phyloP scores from a whole-genome alignment of 805 yeast genomes.

The Barnettozyma sucrosica region DNA sequence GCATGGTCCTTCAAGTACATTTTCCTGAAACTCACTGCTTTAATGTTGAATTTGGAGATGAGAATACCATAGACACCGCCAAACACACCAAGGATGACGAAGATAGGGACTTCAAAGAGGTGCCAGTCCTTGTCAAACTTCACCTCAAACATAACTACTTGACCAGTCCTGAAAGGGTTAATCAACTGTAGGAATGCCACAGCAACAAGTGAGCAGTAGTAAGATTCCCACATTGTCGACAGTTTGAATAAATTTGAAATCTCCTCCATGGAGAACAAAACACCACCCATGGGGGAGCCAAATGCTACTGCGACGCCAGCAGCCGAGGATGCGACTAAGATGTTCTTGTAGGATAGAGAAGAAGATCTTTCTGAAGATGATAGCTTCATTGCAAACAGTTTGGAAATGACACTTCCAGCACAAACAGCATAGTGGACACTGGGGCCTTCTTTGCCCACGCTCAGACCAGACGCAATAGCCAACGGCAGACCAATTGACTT shows the following conservation, averaged over 20 bases:
- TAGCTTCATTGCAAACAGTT: slow-evolving; percentile 19
- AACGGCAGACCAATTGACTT: slow-evolving; percentile 81
- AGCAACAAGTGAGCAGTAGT: slow-evolving; percentile 85
- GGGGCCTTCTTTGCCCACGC: slow-evolving; percentile 98
- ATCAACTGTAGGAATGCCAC: slow-evolving; percentile 72
- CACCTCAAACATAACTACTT: slow-evolving; percentile 90
- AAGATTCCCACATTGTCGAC: slow-evolving; percentile 83
- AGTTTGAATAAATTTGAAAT: slow-evolving; percentile 70
- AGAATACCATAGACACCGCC: slow-evolving; percentile 89
- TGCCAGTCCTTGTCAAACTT: slow-evolving; percentile 84
- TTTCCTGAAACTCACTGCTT: slow-evolving; percentile 73
- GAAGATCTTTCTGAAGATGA: slow-evolving; percentile 4
- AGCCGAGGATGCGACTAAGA: slow-evolving; percentile 82
- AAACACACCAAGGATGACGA: slow-evolving; percentile 72
- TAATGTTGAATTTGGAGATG: slow-evolving; percentile 68
- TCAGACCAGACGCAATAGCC: slow-evolving; percentile 87
- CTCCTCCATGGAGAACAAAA: slow-evolving; percentile 87
- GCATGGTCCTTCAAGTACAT: slow-evolving; percentile 50
- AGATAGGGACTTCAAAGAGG: slow-evolving; percentile 76
- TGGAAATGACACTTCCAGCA: slow-evolving; percentile 51
- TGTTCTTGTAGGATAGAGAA: slow-evolving; percentile 19
- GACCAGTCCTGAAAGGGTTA: slow-evolving; percentile 93
- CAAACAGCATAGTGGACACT: slow-evolving; percentile 97
- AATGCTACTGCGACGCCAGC: slow-evolving; percentile 99
- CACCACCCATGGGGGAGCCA: slow-evolving; percentile 97